Evolutionary conservation across 768 basidiomycete species (phyloP).

Genomic region (Trametes cingulata): DNA sequence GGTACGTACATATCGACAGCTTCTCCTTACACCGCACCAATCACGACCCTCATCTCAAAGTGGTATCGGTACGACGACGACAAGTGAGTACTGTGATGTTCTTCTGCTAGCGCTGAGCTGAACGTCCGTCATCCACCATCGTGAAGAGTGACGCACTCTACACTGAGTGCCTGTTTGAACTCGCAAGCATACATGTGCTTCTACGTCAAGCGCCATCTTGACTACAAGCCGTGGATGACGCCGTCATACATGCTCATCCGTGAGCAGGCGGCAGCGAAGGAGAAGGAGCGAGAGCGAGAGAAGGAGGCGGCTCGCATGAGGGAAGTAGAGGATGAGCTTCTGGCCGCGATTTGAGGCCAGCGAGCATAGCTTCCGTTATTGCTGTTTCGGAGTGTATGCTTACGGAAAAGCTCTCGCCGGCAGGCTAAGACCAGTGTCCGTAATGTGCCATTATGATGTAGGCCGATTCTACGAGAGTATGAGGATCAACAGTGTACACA

Average conservation of each 20-base stretch:
- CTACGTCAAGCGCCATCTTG: slow-evolving; percentile 87
- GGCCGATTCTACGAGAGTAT: slow-evolving; percentile 8
- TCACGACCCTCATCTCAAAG: slow-evolving; percentile 37
- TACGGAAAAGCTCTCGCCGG: no score
- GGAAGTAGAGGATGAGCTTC: slow-evolving; percentile 67
- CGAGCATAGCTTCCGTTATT: background rate
- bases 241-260: slow-evolving; percentile 68
- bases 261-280: slow-evolving; percentile 65
- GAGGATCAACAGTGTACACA: slow-evolving; percentile 15
- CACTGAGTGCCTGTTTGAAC: slow-evolving; percentile 61
- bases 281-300: slow-evolving; percentile 56
- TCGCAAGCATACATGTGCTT: slow-evolving; percentile 94
- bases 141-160: slow-evolving; percentile 75
- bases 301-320: slow-evolving; percentile 52
- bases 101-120: slow-evolving; percentile 12
- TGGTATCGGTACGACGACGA: slow-evolving; percentile 97
- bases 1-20: slow-evolving; percentile 45
- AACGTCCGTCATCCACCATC: slow-evolving; percentile 4
- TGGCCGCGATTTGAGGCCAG: slow-evolving; percentile 42
- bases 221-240: slow-evolving; percentile 72
- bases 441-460: slow-evolving; percentile 11
- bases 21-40: no score
- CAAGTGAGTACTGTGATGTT: slow-evolving; percentile 53
- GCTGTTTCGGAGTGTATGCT: no score
- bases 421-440: background rate